phyloP scores from a whole-genome alignment of 1,284 basidiomycete genomes.

The Cryptococcus sp. region DNA sequence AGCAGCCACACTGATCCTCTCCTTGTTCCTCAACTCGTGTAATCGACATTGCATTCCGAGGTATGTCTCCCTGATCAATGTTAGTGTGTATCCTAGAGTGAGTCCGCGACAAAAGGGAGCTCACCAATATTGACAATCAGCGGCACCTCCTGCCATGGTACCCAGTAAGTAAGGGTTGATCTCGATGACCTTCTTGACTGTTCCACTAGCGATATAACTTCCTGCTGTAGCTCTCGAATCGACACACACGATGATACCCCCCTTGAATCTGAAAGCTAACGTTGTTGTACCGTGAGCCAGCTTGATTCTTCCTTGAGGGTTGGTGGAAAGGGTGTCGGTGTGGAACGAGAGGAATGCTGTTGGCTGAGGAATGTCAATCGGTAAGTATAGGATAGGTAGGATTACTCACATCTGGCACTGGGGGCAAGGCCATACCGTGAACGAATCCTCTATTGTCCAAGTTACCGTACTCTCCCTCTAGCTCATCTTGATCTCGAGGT shows the following conservation, averaged over 20 bases:
- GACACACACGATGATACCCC: slow-evolving; percentile 95
- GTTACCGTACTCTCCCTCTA: slow-evolving; percentile 62
- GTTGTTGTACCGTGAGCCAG: slow-evolving; percentile 99
- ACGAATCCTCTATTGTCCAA: slow-evolving; percentile 37
- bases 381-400: neutral
- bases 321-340: slow-evolving; percentile 81
- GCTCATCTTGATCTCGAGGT: slow-evolving; percentile 58
- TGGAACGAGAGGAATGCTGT: slow-evolving; percentile 79
- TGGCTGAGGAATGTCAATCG: slow-evolving; percentile 58
- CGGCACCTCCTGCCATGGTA: slow-evolving; percentile 98
- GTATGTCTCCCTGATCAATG: slow-evolving; percentile 77
- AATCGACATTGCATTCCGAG: slow-evolving; percentile 96
- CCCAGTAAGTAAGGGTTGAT: slow-evolving; percentile 98
- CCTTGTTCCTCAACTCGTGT: slow-evolving; percentile 94
- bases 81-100: neutral
- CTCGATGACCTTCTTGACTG: slow-evolving; percentile 98
- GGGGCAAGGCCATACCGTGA: slow-evolving; percentile 40
- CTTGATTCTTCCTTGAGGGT: slow-evolving; percentile 92
- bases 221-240: slow-evolving; percentile 97
- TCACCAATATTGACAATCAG: slow-evolving; percentile 52
- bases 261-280: slow-evolving; percentile 92
- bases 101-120: slow-evolving; percentile 23
- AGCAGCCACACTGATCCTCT: slow-evolving; percentile 96
- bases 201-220: slow-evolving; percentile 91
- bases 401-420: slow-evolving; percentile 43